Conservation (phyloP, 108 stramenopile genomes). For the Pseudonitzschia pungens region DNA sequence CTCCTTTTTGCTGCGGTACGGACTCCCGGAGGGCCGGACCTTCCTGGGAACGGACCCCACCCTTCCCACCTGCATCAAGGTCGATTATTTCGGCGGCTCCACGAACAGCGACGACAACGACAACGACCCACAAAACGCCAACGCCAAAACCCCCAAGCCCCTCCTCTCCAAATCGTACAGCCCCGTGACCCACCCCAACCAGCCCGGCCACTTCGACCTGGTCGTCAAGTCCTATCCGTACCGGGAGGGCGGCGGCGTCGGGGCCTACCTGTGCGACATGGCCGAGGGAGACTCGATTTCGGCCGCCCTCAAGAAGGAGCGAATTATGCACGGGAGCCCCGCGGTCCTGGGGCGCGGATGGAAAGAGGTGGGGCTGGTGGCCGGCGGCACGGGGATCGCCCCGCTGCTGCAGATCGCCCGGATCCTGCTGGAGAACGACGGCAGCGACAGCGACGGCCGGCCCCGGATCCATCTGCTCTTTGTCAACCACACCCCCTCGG, state of each 20-base stretch:
- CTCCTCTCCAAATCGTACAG: slow-evolving; percentile 33
- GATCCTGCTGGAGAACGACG: slow-evolving; percentile 29
- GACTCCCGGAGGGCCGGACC: slow-evolving; percentile 17
- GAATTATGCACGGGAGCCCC: slow-evolving; percentile 26
- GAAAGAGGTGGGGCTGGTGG: slow-evolving; percentile 33
- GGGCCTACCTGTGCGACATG: slow-evolving; percentile 26
- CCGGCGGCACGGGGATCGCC: slow-evolving; percentile 44
- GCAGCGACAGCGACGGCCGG: slow-evolving; percentile 16
- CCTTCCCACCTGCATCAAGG: slow-evolving; percentile 37
- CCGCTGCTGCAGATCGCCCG: slow-evolving; percentile 32
- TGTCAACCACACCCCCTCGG: neutral
- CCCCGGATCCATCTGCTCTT: neutral
- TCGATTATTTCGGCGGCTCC: no score
- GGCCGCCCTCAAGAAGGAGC: neutral
- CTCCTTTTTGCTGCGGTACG: slow-evolving; percentile 26
- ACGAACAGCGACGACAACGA: no score
- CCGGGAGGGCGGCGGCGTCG: slow-evolving; percentile 37
- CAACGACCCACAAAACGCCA: no score
- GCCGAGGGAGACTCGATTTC: slow-evolving; percentile 9
- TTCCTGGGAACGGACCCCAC: slow-evolving; percentile 13
- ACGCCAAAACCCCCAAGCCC: neutral
- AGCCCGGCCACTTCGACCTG: slow-evolving; percentile 20
- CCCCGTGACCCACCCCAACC: slow-evolving; percentile 32
- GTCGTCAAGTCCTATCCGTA: slow-evolving; percentile 39
- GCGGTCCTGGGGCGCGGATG: slow-evolving; percentile 10